Evolutionary conservation across 129 eudicot species (phyloP), one percentile per base, ranked within the genome.

Genomic region (Pulicaria dysenterica): DNA sequence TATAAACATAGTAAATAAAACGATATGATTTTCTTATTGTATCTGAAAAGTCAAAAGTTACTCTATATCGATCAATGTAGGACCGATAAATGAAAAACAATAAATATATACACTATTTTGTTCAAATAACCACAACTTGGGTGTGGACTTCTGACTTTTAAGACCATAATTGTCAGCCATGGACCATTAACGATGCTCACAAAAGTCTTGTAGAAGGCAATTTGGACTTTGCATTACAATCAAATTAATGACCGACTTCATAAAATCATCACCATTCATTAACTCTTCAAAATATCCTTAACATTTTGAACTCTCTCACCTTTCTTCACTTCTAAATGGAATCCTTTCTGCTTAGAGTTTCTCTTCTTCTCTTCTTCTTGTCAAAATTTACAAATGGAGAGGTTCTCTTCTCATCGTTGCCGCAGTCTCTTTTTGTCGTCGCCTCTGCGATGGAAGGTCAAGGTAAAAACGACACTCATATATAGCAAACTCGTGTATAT

Each of bases 401-500:
- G 53, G 69, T 73, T 43, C 65, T 67, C 34, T 72, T 82, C 63
- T 82, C 85, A 5, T 82, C 82, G 7, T 42, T 82, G 15, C 69
- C 79, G 5, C 69, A 9, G 7, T 41, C 82, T 50, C 68, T 82
- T 67, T 34, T 55, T 10, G 64, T 82, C 10, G 59, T 51, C 16
- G 62, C 79, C 11, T 77, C 77, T 54, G 11, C 76, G 31, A n/a
- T 4, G 3, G 69, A 82, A 50, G 82, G 69, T 58, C 85, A 73
- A 77, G 85, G 85, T 82, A 82, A 61, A 16, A 3, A 8, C 14
- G 1, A 17, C 38, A 50, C 42, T 42, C 42, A 36, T n/a, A n/a
- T n/a, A n/a, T 43, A 50, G 24, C 44, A 15, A 36, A 57, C 40
- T 66, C 58, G 9, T 58, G 4, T 58, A 24, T 24, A 24, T 24